A percentile compares a stretch with the other conserved stretches of the same genome.
Conservation (phyloP, 225 moss, liverwort and hornwort genomes). For the Antitrichia curtipendula region DNA sequence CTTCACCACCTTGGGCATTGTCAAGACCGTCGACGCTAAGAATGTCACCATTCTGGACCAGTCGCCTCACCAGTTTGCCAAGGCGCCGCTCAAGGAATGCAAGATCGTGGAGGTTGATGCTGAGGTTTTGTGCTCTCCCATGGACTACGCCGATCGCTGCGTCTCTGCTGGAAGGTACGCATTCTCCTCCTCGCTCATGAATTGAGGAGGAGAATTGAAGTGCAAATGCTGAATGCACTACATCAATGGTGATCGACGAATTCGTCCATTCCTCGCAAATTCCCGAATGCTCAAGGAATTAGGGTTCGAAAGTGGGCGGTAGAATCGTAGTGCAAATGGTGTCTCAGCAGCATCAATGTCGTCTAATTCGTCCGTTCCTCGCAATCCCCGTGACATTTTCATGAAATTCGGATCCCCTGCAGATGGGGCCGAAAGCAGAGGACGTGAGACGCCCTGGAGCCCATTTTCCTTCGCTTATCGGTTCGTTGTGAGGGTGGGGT, state of each 20-base stretch:
- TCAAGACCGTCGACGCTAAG: conserved; percentile 14
- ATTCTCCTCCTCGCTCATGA: not conserved
- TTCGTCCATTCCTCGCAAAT: not conserved
- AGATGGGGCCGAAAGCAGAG: not conserved
- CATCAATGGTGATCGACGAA: not conserved
- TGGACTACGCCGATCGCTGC: conserved; percentile 45
- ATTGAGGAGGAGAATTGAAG: not conserved
- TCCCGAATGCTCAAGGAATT: not conserved
- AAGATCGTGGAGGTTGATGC: conserved; percentile 56
- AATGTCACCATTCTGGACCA: conserved; percentile 62
- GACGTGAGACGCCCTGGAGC: not conserved
- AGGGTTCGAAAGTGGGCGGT: not conserved
- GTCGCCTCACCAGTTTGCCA: conserved; percentile 30
- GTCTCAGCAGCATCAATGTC: not conserved
- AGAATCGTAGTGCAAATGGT: not conserved
- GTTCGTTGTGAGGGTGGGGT: not conserved
- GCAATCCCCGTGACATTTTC: not conserved
- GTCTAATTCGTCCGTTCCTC: not conserved
- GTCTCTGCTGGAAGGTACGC: conserved; percentile 46
- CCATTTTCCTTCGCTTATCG: not conserved
- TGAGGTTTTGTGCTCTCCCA: conserved; percentile 43
- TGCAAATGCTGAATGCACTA: not conserved
- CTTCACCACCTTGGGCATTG: not conserved
- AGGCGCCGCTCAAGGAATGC: conserved; percentile 34
- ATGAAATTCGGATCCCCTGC: not conserved